Evolutionary conservation across 352 stramenopile genomes (phyloP).

Genomic region (Pythium insidiosum): DNA sequence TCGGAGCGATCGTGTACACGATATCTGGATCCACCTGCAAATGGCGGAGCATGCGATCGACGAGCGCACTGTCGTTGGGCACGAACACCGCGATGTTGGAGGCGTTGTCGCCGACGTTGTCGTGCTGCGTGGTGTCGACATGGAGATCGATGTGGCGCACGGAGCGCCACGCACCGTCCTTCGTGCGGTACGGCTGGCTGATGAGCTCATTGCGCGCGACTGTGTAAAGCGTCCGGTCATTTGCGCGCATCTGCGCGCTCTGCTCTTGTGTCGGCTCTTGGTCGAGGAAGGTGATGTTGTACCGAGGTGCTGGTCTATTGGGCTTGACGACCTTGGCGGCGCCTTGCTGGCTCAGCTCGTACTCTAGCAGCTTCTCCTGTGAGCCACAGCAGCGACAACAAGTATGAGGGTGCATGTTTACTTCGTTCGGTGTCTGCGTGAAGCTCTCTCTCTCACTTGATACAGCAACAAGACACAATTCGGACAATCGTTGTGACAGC

Average conservation of each 20-base stretch:
- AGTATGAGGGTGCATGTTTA: not conserved
- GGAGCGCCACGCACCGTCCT: slow-evolving; percentile 43
- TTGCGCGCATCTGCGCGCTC: slow-evolving; percentile 21
- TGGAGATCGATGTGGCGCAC: slow-evolving; percentile 65
- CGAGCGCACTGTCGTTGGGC: slow-evolving; percentile 37
- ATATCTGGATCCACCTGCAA: slow-evolving; percentile 48
- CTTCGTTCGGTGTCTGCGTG: no score
- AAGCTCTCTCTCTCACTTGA: slow-evolving; percentile 51
- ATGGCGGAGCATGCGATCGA: slow-evolving; percentile 41
- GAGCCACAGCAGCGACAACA: not conserved
- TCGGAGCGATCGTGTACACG: slow-evolving; percentile 27
- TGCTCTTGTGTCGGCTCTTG: slow-evolving; percentile 12
- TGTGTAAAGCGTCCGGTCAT: slow-evolving; percentile 33
- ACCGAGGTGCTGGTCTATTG: slow-evolving; percentile 29
- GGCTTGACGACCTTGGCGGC: slow-evolving; percentile 10
- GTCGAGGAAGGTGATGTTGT: slow-evolving; percentile 39
- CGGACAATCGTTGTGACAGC: slow-evolving; percentile 76
- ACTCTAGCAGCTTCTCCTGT: slow-evolving; percentile 80
- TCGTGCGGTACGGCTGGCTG: slow-evolving; percentile 41
- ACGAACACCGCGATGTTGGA: slow-evolving; percentile 79
- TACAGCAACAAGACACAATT: slow-evolving; percentile 85
- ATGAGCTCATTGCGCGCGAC: slow-evolving; percentile 53
- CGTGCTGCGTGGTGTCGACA: slow-evolving; percentile 35
- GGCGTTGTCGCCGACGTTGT: slow-evolving; percentile 39
- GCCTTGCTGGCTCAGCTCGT: slow-evolving; percentile 53